phyloP scores from a whole-genome alignment of 2,329 filamentous ascomycete genomes.

The Fusarium goolgardi region DNA sequence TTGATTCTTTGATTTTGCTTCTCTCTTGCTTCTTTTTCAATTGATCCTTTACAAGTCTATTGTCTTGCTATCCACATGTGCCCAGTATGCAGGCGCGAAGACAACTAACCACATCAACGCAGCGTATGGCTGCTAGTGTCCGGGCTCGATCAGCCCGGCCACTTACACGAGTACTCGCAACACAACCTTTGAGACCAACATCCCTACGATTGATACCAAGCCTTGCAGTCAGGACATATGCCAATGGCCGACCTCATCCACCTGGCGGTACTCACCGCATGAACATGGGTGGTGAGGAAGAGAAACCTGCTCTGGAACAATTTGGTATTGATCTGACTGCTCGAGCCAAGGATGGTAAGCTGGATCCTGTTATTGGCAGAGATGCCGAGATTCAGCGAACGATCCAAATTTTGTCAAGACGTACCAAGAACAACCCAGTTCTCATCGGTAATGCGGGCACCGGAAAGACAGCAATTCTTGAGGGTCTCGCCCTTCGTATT shows the following conservation, averaged over 20 bases:
- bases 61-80: slow-evolving; percentile 25
- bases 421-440: slow-evolving; percentile 96
- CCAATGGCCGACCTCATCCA: slow-evolving; percentile 82
- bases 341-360: slow-evolving; percentile 84
- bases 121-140: slow-evolving; percentile 52
- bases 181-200: slow-evolving; percentile 39
- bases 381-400: slow-evolving; percentile 93
- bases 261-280: slow-evolving; percentile 94
- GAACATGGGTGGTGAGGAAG: slow-evolving; percentile 79
- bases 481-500: slow-evolving; percentile 90
- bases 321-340: slow-evolving; percentile 92
- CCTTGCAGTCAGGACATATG: slow-evolving; percentile 64
- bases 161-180: slow-evolving; percentile 44
- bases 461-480: slow-evolving; percentile 92
- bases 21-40: slow-evolving; percentile 6
- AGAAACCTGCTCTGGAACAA: slow-evolving; percentile 91
- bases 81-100: slow-evolving; percentile 56
- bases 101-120: slow-evolving; percentile 54
- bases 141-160: slow-evolving; percentile 48
- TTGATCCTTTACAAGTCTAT: slow-evolving; percentile 1
- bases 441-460: slow-evolving; percentile 92
- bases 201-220: slow-evolving; percentile 53
- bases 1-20: slow-evolving; percentile 16
- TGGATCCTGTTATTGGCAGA: slow-evolving; percentile 95
- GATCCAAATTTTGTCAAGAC: slow-evolving; percentile 90